These are phyloP conservation scores for Nicotiana paniculata DNA, from an alignment of 257 asterid genomes.

Conservation along the genomic window DNA sequence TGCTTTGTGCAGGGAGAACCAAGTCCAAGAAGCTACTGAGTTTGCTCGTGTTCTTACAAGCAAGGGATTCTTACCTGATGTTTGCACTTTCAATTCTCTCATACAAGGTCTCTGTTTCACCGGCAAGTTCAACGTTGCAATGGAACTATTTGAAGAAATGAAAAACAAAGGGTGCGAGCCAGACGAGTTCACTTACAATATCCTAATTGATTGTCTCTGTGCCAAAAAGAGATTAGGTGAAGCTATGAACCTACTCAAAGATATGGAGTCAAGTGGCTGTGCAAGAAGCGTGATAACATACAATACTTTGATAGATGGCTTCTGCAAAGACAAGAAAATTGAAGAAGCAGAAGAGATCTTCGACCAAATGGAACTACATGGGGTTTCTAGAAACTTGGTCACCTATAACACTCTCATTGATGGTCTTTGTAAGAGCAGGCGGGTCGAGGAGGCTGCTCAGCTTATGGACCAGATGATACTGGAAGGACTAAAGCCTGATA, in stretches of 20 bases:
- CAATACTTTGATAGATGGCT: slow-evolving; percentile 72
- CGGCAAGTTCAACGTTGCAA: slow-evolving; percentile 39
- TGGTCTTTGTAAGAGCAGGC: slow-evolving; percentile 66
- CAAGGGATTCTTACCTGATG: slow-evolving; percentile 68
- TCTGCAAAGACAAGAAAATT: slow-evolving; percentile 64
- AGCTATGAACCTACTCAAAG: slow-evolving; percentile 61
- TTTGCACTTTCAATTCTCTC: slow-evolving; percentile 68
- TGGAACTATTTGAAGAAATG: slow-evolving; percentile 71
- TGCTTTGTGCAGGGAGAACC: slow-evolving; percentile 72
- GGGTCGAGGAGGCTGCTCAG: slow-evolving; percentile 80
- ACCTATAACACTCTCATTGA: slow-evolving; percentile 85
- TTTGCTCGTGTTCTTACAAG: slow-evolving; percentile 51
- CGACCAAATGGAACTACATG: slow-evolving; percentile 84
- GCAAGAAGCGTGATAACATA: slow-evolving; percentile 65
- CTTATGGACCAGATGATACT: slow-evolving; percentile 91
- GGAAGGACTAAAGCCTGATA: slow-evolving; percentile 82
- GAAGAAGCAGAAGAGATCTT: slow-evolving; percentile 87
- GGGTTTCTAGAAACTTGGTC: slow-evolving; percentile 62
- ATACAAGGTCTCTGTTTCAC: slow-evolving; percentile 69
- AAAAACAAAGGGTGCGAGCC: slow-evolving; percentile 69
- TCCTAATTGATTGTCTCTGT: slow-evolving; percentile 68
- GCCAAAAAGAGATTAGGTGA: slow-evolving; percentile 56
- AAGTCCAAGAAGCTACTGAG: slow-evolving; percentile 69
- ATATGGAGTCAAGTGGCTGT: slow-evolving; percentile 83
- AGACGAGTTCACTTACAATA: slow-evolving; percentile 85